phyloP scores from a whole-genome alignment of 441 rosid species.

The Jatropha multifida region DNA sequence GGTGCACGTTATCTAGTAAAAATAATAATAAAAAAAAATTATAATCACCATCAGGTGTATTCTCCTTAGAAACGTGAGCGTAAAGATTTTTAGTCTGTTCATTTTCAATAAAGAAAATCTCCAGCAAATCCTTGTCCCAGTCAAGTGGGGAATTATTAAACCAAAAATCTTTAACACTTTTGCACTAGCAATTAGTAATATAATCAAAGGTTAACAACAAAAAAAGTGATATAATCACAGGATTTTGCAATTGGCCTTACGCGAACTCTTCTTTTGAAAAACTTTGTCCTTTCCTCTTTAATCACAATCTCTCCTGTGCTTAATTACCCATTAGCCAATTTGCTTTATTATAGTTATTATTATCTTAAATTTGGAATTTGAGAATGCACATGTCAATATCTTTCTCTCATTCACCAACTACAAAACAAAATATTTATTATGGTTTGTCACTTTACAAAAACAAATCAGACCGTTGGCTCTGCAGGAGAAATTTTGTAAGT shows the following conservation, averaged over 20 bases:
- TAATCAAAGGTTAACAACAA: not conserved
- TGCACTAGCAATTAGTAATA: not conserved
- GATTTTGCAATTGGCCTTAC: not conserved
- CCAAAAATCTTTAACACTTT: not conserved
- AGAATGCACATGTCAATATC: conserved; percentile 1
- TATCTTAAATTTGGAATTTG: not conserved
- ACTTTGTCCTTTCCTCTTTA: not conserved
- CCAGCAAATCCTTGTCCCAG: conserved; percentile 2
- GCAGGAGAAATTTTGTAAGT: not conserved
- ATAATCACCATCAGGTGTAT: too few species aligned
- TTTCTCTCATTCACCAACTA: conserved; percentile 8
- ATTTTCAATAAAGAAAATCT: not conserved
- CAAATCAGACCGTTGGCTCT: not conserved
- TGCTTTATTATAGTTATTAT: not conserved
- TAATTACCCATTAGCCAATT: not conserved
- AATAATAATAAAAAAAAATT: too few species aligned
- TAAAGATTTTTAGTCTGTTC: too few species aligned
- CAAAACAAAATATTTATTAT: not conserved
- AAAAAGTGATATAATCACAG: not conserved
- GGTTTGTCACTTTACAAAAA: not conserved
- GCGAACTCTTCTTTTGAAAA: conserved; percentile 1
- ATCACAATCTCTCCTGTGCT: not conserved
- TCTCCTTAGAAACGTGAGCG: too few species aligned
- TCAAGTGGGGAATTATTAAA: not conserved
- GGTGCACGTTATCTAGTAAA: too few species aligned